Conservation (phyloP, 805 yeast species). For the Sugiyamaella chiloensis region DNA sequence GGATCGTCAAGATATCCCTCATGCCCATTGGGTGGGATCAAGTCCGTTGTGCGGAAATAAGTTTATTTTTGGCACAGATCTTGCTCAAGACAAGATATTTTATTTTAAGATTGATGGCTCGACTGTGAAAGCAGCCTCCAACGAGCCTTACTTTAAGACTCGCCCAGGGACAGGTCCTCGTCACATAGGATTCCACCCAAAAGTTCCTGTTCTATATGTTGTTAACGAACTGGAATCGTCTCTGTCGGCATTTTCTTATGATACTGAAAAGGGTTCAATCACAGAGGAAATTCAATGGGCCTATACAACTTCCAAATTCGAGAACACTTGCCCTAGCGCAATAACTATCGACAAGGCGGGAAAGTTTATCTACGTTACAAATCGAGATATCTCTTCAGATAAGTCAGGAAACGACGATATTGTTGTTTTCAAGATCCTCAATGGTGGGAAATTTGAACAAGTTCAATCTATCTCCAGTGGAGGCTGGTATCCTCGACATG, state of each 20-base stretch:
- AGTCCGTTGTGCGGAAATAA: slow-evolving; percentile 3
- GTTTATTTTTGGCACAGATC: slow-evolving; percentile 11
- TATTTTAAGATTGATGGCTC: slow-evolving; percentile 6
- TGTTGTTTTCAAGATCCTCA: slow-evolving; percentile 8
- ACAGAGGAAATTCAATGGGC: not conserved
- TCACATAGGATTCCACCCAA: slow-evolving; percentile 12
- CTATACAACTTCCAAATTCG: slow-evolving; percentile 1
- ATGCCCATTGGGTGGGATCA: slow-evolving; percentile 17
- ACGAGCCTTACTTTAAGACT: slow-evolving; percentile 2
- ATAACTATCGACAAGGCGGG: slow-evolving; percentile 7
- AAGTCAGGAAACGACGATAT: slow-evolving; percentile 13
- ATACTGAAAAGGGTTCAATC: slow-evolving; percentile 5
- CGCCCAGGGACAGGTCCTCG: slow-evolving; percentile 13
- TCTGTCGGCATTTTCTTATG: slow-evolving; percentile 6
- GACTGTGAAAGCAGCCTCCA: slow-evolving; percentile 4
- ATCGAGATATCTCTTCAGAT: slow-evolving; percentile 11
- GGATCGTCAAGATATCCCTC: slow-evolving; percentile 16
- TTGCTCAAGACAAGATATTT: slow-evolving; percentile 15
- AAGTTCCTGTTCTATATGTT: slow-evolving; percentile 10
- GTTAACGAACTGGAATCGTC: slow-evolving; percentile 12
- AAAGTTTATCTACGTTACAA: slow-evolving; percentile 10
- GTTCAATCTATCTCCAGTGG: slow-evolving; percentile 11
- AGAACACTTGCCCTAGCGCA: slow-evolving; percentile 8
- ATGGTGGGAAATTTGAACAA: slow-evolving; percentile 2
- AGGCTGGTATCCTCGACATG: slow-evolving; percentile 13